Base-by-base conservation (phyloP, 140 eudicot species). In the Oenanthe javanica region DNA sequence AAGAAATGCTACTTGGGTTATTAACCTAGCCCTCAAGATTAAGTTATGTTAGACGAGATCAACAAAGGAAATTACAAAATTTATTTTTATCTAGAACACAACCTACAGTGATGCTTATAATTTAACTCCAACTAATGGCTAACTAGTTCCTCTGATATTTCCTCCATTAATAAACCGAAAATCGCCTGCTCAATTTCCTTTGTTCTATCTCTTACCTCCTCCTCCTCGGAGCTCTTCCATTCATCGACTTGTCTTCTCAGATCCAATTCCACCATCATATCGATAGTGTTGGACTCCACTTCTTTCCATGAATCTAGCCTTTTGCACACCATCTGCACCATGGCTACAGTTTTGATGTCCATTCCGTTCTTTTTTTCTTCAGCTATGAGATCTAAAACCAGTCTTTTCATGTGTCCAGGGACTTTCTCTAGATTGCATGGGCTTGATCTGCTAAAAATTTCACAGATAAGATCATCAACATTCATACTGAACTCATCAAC, bases 251-350 rank as follows among this genome's bases (percentile, higher is more conserved):
- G 94, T 54, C 78, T 82, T 78, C 79, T 85, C 2, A 93, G 86
- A 75, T 95, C 97, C 61, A 79, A 47, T 51, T 86, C 93, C 13
- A 92, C 92, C 99, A 95, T 95, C 99, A 93, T 93, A 55, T 95
- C 98, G 16, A 93, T 93, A 6, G 99, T 92, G 86, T 88, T 85
- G 1, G 83, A 75, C 79, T 89, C 91, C 7, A 91, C 97, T 75
- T 87, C 91, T 82, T 82, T 85, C 97, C 94, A 94, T 36, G 89
- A 86, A 78, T 90, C 94, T 85, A 94, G 76, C 85, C 88, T 85
- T 88, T 89, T 85, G 89, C 92, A 83, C 50, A 90, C 92, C 77
- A 86, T 82, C 23, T 87, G 84, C 72, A 89, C 78, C 43, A 72
- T 84, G 52, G 16, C 79, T 12, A 23, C 64, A 7, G 85, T 83